These are phyloP conservation scores for Myochromella boudieri DNA, from an alignment of 768 basidiomycete species.

Conservation along the genomic window DNA sequence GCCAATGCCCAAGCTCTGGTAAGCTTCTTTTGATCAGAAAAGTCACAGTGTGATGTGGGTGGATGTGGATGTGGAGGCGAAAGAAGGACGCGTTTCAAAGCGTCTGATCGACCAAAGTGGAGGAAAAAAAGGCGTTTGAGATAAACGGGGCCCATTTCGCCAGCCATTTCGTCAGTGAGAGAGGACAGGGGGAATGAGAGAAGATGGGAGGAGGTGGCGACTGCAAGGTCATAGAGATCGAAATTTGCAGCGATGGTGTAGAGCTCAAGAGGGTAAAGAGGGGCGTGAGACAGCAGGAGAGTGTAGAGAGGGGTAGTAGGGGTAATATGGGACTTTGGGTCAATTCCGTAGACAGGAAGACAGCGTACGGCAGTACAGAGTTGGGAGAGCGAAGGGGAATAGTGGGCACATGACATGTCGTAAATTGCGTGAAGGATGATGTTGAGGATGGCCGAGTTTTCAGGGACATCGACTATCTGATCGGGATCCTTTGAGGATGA, in stretches of 20 bases:
- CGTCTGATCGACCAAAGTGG: slow-evolving; percentile 80
- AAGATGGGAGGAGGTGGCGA: slow-evolving; percentile 71
- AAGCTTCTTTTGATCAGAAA: slow-evolving; percentile 74
- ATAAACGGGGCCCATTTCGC: slow-evolving; percentile 72
- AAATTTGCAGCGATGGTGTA: slow-evolving; percentile 70
- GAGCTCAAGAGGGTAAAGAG: slow-evolving; percentile 65
- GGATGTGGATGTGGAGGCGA: slow-evolving; percentile 75
- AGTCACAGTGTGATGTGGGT: slow-evolving; percentile 69
- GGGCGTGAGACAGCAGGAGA: slow-evolving; percentile 66
- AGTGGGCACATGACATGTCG: slow-evolving; percentile 71
- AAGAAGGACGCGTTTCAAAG: slow-evolving; percentile 74
- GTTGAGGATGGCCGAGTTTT: slow-evolving; percentile 64
- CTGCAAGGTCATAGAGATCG: slow-evolving; percentile 72
- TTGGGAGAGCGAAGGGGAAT: slow-evolving; percentile 64
- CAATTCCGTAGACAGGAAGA: slow-evolving; percentile 61
- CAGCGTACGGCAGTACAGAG: slow-evolving; percentile 56
- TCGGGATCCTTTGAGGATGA: slow-evolving; percentile 43
- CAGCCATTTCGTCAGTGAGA: slow-evolving; percentile 69
- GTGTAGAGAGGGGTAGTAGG: slow-evolving; percentile 57
- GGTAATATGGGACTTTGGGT: slow-evolving; percentile 43
- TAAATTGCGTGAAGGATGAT: slow-evolving; percentile 74
- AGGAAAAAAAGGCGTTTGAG: slow-evolving; percentile 81
- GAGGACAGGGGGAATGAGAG: slow-evolving; percentile 68
- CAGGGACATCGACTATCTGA: slow-evolving; percentile 57
- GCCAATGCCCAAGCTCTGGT: slow-evolving; percentile 83